Evolutionary conservation across 106 monocot species (phyloP).

Genomic region (Xerophyta viscosa): DNA sequence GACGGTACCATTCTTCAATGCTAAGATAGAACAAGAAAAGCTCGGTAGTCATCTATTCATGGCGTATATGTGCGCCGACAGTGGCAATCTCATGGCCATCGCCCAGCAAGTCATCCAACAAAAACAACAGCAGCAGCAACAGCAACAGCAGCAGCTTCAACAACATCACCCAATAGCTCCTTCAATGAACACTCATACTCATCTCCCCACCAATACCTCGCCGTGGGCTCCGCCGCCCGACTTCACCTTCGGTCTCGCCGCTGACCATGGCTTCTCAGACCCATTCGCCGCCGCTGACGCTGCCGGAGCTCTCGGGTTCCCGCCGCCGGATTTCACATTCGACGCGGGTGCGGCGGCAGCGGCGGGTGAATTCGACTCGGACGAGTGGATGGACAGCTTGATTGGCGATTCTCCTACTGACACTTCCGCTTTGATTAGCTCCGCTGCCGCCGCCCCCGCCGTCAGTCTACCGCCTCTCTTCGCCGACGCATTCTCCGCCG

Average conservation of each 20-base stretch:
- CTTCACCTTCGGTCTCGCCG: slow-evolving; percentile 32
- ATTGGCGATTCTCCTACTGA: slow-evolving; percentile 45
- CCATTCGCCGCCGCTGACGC: slow-evolving; percentile 31
- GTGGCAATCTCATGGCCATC: slow-evolving; percentile 97
- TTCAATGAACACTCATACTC: slow-evolving; percentile 2
- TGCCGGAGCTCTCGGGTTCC: slow-evolving; percentile 17
- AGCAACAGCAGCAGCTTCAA: slow-evolving; percentile 59
- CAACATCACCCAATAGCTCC: too few relatives aligned
- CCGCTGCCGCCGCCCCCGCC: background rate
- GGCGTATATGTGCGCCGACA: slow-evolving; percentile 94
- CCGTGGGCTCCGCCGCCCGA: too few relatives aligned
- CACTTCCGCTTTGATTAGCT: slow-evolving; percentile 18
- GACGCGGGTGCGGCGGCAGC: slow-evolving; percentile 9
- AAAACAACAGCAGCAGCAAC: slow-evolving; percentile 69
- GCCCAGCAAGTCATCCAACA: slow-evolving; percentile 97
- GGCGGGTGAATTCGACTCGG: slow-evolving; percentile 56
- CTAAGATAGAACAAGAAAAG: too few relatives aligned
- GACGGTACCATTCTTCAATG: too few relatives aligned
- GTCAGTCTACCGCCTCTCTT: slow-evolving; percentile 31
- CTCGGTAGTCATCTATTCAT: too few relatives aligned
- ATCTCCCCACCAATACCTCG: too few relatives aligned
- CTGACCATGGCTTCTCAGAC: too few relatives aligned
- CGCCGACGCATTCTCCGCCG: too few relatives aligned
- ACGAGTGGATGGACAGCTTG: slow-evolving; percentile 89
- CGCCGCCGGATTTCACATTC: slow-evolving; percentile 9